phyloP scores from a whole-genome alignment of 2,329 filamentous ascomycete species.

The Aspergillus fischeri region DNA sequence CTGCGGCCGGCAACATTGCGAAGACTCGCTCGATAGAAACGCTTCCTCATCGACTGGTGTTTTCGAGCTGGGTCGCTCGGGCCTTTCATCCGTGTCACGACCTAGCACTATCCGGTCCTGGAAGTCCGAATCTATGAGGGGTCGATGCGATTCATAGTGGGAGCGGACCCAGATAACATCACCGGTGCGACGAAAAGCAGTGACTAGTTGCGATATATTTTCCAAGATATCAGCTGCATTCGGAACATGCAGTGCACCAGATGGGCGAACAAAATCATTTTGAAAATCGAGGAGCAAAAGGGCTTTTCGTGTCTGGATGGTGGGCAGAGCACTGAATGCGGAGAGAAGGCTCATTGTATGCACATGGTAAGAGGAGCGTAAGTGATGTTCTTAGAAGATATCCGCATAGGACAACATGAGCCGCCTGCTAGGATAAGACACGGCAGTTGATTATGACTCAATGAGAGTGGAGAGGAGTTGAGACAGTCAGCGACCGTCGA shows the following conservation, averaged over 20 bases:
- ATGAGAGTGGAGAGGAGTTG: background rate
- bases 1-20: slow-evolving; percentile 38
- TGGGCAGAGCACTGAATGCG: slow-evolving; percentile 35
- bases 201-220: slow-evolving; percentile 62
- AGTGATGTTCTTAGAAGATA: background rate
- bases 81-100: slow-evolving; percentile 29
- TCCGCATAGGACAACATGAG: background rate
- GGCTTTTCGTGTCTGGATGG: slow-evolving; percentile 60
- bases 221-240: slow-evolving; percentile 64
- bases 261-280: slow-evolving; percentile 74
- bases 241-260: slow-evolving; percentile 64
- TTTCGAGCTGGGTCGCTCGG: slow-evolving; percentile 12
- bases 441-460: background rate
- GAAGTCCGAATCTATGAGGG: slow-evolving; percentile 49
- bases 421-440: background rate
- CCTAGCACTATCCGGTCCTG: slow-evolving; percentile 44
- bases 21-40: slow-evolving; percentile 34
- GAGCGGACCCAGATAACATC: slow-evolving; percentile 83
- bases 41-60: slow-evolving; percentile 37
- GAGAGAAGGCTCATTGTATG: slow-evolving; percentile 30
- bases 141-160: slow-evolving; percentile 62
- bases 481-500: background rate
- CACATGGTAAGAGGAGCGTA: slow-evolving; percentile 19
- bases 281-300: slow-evolving; percentile 83
- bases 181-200: slow-evolving; percentile 67